Evolutionary conservation across 768 basidiomycete species (phyloP).

Genomic region (Boletus eberwhitei): DNA sequence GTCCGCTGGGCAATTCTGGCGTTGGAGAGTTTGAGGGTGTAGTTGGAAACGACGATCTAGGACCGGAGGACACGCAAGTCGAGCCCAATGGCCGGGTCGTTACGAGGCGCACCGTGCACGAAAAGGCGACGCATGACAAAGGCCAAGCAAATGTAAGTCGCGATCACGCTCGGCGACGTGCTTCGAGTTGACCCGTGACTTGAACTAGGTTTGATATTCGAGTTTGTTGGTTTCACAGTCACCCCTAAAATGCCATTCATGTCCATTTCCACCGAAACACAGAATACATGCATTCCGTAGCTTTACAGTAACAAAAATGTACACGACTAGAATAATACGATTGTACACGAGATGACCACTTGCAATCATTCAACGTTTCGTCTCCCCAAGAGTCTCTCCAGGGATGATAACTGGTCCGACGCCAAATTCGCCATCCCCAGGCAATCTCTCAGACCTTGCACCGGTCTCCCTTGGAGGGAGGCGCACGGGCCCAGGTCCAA

Average conservation of each 20-base stretch:
- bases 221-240: not conserved
- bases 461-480: conserved; percentile 23
- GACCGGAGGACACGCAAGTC: conserved; percentile 20
- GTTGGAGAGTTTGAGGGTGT: conserved; percentile 32
- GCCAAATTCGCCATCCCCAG: conserved; percentile 29
- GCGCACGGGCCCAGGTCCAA: conserved; percentile 18
- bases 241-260: not conserved
- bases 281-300: not conserved
- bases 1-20: conserved; percentile 27
- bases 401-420: conserved; percentile 23
- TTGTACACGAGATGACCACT: not conserved
- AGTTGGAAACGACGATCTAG: conserved; percentile 28
- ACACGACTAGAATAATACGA: conserved; percentile 2
- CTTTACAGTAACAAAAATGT: not conserved
- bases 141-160: conserved; percentile 17
- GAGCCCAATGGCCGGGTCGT: conserved; percentile 27
- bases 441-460: conserved; percentile 20
- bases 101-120: conserved; percentile 11
- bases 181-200: not conserved
- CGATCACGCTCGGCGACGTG: not conserved
- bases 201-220: conserved; percentile 13
- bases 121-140: conserved; percentile 6
- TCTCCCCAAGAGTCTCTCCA: conserved; percentile 28
- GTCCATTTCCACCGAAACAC: not conserved
- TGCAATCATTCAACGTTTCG: not conserved